Evolutionary conservation across 768 basidiomycete species (phyloP), one percentile per base, ranked within the genome.

Genomic region (Tylopilus vinaceipallidus): DNA sequence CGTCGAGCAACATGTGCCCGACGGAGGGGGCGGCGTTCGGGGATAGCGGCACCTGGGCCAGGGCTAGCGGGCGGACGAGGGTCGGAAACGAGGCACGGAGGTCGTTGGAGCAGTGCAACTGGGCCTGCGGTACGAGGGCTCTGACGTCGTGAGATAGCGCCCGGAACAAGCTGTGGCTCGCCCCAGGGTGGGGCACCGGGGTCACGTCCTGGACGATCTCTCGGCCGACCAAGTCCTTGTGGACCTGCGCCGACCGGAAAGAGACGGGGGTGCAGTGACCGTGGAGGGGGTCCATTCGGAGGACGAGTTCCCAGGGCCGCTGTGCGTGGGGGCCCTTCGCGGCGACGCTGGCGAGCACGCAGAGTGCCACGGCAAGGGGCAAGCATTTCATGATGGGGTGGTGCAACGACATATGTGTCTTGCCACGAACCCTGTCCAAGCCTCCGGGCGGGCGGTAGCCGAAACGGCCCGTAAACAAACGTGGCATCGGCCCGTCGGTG

Each of bases 251-350:
- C 10, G 50, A 48, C 39, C 48, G 49, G 37, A 65, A 52, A 8
- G 58, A 62, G 19, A 65, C 33, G 30, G 49, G 17, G 24, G 49
- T 13, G 52, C 64, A 65, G 50, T 29, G 30, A 24, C 52, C 50
- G n/a, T 49, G 33, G 40, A 53, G 38, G 22, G 51, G 49, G 45
- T 66, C 45, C n/a, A 44, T n/a, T 39, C 49, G 55, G 10, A 65
- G 20, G 19, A 57, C 55, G 19, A 65, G 65, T 30, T 65, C 58
- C 83, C 84, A 63, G 90, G 95, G 20, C 88, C 91, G 20, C 26
- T 27, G 40, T 84, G 86, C 77, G 80, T 83, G 86, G 86, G 72
- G 37, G 83, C 78, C 23, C 10, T n/a, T 38, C 8, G 49, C 57
- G 22, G 32, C 17, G 7, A 42, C 48, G 17, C 50, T 32, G 37